Base-by-base conservation (phyloP, 768 basidiomycete genomes). In the Leccinellum albellum region DNA sequence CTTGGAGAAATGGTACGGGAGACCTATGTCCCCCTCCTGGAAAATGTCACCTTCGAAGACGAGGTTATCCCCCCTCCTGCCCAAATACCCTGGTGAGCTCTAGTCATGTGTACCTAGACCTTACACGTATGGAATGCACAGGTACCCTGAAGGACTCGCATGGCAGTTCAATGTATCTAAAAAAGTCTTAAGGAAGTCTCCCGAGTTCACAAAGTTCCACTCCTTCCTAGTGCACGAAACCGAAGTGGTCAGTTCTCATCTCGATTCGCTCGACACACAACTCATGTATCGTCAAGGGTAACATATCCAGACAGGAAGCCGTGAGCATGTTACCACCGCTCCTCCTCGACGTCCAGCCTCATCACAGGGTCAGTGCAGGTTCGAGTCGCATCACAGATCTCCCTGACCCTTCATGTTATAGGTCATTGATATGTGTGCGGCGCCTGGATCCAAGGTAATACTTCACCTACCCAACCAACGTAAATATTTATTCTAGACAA, bases 251-350 rank as follows among this genome's bases (percentile, higher is more conserved):
- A 42, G 89, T 79, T 26, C 53, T n/a, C 48, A 28, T 31, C 7
- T 51, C 3, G 40, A 50, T 3, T 15, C 7, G 9, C 49, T 54
- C 50, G 51, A 35, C n/a, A 46, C 50, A 0, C 12, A 23, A 40
- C 49, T 49, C 23, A 61, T 48, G 52, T 20, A 8, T n/a, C 28
- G 0, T 33, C 4, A 63, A 95, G 93, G 95, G 97, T 48, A 99
- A 99, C 64, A 80, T 98, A 48, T 96, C 94, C 12, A 79, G 97
- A 21, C 95, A 98, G 72, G 97, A 99, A 73, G 94, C 93, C 17
- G 97, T 99, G 56, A 96, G 93, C 70, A 99, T 99, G 97, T 78
- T 99, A n/a, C 97, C 97, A 6, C 96, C 97, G 1, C 81, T 99
- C 2, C 86, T 98, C 63, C 82, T 99, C 32, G 91, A 94, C 54